These are phyloP conservation scores for Elsinoe batatas DNA, from an alignment of 2,329 filamentous ascomycete species.

Conservation along the genomic window DNA sequence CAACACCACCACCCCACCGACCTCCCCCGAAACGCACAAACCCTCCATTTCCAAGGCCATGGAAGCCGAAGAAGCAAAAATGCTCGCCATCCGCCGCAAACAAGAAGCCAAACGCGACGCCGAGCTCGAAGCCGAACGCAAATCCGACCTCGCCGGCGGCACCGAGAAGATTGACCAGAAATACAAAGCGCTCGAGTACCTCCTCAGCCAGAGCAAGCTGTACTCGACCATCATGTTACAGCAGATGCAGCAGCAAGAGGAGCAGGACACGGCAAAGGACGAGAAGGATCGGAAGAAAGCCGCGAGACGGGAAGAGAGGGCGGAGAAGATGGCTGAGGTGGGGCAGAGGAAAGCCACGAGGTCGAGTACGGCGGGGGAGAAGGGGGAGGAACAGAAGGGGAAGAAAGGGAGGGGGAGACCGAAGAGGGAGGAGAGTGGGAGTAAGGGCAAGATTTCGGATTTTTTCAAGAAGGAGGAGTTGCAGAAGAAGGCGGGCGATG, in stretches of 20 bases:
- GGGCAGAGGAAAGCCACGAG: slow-evolving; percentile 39
- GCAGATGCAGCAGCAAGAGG: slow-evolving; percentile 44
- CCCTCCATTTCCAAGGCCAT: slow-evolving; percentile 32
- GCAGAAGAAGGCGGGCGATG: slow-evolving; percentile 43
- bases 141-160: slow-evolving; percentile 38
- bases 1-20: slow-evolving; percentile 19
- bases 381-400: slow-evolving; percentile 13
- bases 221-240: slow-evolving; percentile 44
- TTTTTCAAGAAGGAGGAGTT: slow-evolving; percentile 53
- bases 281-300: slow-evolving; percentile 36
- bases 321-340: slow-evolving; percentile 37
- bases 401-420: slow-evolving; percentile 26
- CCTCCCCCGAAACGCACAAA: too few species aligned
- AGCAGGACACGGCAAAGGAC: slow-evolving; percentile 37
- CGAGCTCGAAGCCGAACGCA: slow-evolving; percentile 35
- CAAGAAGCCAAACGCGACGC: slow-evolving; percentile 37
- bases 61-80: slow-evolving; percentile 37
- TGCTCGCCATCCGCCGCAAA: slow-evolving; percentile 33
- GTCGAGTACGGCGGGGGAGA: slow-evolving; percentile 21
- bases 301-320: slow-evolving; percentile 37
- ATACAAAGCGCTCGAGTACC: slow-evolving; percentile 42
- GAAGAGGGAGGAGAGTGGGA: slow-evolving; percentile 25
- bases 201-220: slow-evolving; percentile 44
- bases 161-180: slow-evolving; percentile 38
- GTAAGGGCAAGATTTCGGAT: slow-evolving; percentile 42